A percentile compares a stretch with the other conserved stretches of the same genome.
Conservation (phyloP, 2,329 filamentous ascomycete species). For the Hypomyces rosellus region DNA sequence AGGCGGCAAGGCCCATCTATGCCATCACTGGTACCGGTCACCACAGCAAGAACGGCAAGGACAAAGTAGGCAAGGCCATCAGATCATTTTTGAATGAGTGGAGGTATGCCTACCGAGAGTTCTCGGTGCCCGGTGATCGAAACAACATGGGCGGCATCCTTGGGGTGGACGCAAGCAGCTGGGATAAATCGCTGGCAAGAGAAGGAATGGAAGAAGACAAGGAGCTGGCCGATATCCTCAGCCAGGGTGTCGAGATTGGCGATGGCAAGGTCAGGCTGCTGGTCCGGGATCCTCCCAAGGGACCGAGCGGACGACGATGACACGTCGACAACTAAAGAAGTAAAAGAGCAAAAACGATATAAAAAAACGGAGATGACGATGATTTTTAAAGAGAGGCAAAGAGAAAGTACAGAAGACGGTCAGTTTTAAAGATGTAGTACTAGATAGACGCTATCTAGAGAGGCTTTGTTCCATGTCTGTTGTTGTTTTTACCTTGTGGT, state of each 20-base stretch:
- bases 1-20: slow-evolving; percentile 72
- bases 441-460: slow-evolving; percentile 6
- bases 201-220: slow-evolving; percentile 38
- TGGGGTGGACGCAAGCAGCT: slow-evolving; percentile 61
- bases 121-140: slow-evolving; percentile 90
- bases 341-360: slow-evolving; percentile 19
- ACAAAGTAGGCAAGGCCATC: slow-evolving; percentile 94
- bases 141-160: slow-evolving; percentile 72
- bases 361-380: not conserved
- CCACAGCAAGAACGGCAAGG: slow-evolving; percentile 97
- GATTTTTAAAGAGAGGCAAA: not conserved
- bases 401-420: not conserved
- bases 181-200: slow-evolving; percentile 53
- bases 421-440: not conserved
- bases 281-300: slow-evolving; percentile 54
- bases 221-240: slow-evolving; percentile 51
- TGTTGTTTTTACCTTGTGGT: not conserved
- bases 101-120: slow-evolving; percentile 93
- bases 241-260: slow-evolving; percentile 61
- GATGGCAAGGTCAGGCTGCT: slow-evolving; percentile 60
- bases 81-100: slow-evolving; percentile 89
- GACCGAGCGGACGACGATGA: slow-evolving; percentile 44
- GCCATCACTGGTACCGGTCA: slow-evolving; percentile 96
- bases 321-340: slow-evolving; percentile 23
- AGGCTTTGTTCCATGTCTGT: not conserved